These are phyloP conservation scores for Wilhelminamyces savonicus DNA, from an alignment of 805 yeast species.

Conservation along the genomic window DNA sequence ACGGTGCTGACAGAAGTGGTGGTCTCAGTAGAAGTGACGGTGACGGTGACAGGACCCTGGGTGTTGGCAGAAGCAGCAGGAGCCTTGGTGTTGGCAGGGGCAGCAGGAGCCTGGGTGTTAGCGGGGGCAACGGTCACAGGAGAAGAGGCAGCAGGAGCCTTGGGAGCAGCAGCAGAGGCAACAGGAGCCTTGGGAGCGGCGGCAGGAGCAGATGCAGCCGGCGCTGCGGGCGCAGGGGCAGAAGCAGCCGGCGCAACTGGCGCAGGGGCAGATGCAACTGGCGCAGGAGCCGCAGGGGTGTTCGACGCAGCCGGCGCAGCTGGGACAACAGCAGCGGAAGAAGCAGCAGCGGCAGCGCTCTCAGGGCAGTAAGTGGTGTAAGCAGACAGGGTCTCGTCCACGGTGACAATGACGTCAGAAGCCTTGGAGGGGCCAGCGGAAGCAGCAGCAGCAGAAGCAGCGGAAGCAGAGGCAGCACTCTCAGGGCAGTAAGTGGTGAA, in stretches of 20 bases:
- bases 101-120: too few relatives aligned
- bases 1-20: slow-evolving; percentile 4
- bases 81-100: neutral
- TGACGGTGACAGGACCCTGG: slow-evolving; percentile 1
- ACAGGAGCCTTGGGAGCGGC: slow-evolving; percentile 1
- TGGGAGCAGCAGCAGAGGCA: neutral
- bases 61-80: too few relatives aligned
- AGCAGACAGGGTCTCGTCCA: slow-evolving; percentile 1
- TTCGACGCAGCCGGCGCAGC: slow-evolving; percentile 1
- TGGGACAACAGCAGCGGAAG: slow-evolving; percentile 5
- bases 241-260: slow-evolving; percentile 12
- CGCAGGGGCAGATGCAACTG: slow-evolving; percentile 6
- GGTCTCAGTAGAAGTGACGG: slow-evolving; percentile 1
- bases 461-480: slow-evolving; percentile 1
- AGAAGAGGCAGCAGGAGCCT: neutral
- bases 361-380: slow-evolving; percentile 4
- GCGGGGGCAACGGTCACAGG: too few relatives aligned
- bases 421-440: slow-evolving; percentile 1
- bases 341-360: slow-evolving; percentile 3
- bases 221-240: slow-evolving; percentile 6
- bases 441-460: slow-evolving; percentile 2
- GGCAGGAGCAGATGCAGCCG: slow-evolving; percentile 1
- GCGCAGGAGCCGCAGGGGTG: slow-evolving; percentile 6
- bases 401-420: neutral
- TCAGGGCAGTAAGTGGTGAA: slow-evolving; percentile 21